Percentiles rank a stretch among this genome's conserved stretches.
Evolutionary conservation across 2,329 filamentous ascomycete species (phyloP).

Genomic region (Aureobasidium uvarum): DNA sequence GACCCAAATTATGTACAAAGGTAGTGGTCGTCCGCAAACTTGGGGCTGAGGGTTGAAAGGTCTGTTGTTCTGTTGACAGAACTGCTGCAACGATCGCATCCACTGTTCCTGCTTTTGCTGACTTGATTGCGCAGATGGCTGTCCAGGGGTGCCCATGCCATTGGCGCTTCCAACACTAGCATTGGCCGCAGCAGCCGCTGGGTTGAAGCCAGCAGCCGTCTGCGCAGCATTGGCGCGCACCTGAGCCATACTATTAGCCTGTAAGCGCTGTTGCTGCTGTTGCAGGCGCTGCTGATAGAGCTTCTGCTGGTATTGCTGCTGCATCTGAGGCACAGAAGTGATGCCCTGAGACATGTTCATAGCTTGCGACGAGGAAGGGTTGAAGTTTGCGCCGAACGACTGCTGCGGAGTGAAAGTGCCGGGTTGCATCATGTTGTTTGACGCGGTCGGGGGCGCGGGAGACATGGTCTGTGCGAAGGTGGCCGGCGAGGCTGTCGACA

Average conservation of each 20-base stretch:
- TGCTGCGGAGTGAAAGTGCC: conserved; percentile 42
- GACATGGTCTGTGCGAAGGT: conserved; percentile 83
- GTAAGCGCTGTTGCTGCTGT: conserved; percentile 67
- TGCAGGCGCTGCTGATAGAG: conserved; percentile 85
- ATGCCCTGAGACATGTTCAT: conserved; percentile 43
- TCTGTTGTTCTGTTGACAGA: conserved; percentile 72
- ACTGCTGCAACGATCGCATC: conserved; percentile 70
- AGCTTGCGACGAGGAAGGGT: conserved; percentile 27
- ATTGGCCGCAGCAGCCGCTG: conserved; percentile 28
- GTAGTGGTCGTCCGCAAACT: conserved; percentile 70
- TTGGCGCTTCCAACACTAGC: conserved; percentile 22
- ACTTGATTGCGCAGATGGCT: conserved; percentile 31
- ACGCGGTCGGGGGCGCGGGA: conserved; percentile 72
- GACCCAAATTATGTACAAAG: conserved; percentile 74
- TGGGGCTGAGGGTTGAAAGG: conserved; percentile 72
- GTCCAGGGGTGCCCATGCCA: conserved; percentile 23
- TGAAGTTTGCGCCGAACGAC: conserved; percentile 27
- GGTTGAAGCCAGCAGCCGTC: conserved; percentile 17
- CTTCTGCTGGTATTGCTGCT: conserved; percentile 65
- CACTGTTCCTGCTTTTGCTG: conserved; percentile 36
- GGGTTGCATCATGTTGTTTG: conserved; percentile 37
- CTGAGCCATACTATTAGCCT: conserved; percentile 39
- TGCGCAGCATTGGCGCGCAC: conserved; percentile 28
- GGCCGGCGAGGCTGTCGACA: conserved; percentile 89
- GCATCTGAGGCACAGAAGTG: conserved; percentile 36